Conservation (phyloP, 805 yeast species). For the Schizosaccharomyces lindneri region DNA sequence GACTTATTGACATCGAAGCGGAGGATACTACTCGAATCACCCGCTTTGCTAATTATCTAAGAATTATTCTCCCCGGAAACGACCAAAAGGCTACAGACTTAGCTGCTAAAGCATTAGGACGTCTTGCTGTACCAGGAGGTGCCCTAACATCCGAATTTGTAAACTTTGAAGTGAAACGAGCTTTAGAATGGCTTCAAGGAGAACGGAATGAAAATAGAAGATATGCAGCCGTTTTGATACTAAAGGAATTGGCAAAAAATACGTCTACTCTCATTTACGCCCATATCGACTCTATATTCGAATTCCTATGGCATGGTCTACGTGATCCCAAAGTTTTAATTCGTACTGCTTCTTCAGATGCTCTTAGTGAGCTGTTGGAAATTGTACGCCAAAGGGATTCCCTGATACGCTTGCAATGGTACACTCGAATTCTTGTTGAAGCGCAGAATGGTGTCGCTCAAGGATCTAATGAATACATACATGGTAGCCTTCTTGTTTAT, state of each 20-base stretch:
- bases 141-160: slow-evolving; percentile 78
- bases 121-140: slow-evolving; percentile 71
- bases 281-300: slow-evolving; percentile 53
- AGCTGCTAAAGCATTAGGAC: slow-evolving; percentile 73
- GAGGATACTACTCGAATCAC: slow-evolving; percentile 76
- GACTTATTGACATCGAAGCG: slow-evolving; percentile 61
- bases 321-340: slow-evolving; percentile 54
- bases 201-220: slow-evolving; percentile 47
- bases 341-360: slow-evolving; percentile 61
- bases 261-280: slow-evolving; percentile 65
- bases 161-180: slow-evolving; percentile 69
- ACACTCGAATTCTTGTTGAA: slow-evolving; percentile 39
- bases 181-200: slow-evolving; percentile 76
- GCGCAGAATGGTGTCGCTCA: slow-evolving; percentile 31
- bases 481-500: slow-evolving; percentile 63
- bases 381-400: slow-evolving; percentile 61
- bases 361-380: slow-evolving; percentile 50
- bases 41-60: slow-evolving; percentile 67
- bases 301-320: slow-evolving; percentile 68
- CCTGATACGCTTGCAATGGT: slow-evolving; percentile 49
- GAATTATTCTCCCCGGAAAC: slow-evolving; percentile 54
- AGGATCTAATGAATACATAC: slow-evolving; percentile 43
- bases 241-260: slow-evolving; percentile 61
- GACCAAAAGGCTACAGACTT: slow-evolving; percentile 66
- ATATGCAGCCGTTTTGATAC: slow-evolving; percentile 71